phyloP scores from a whole-genome alignment of 2,329 filamentous ascomycete genomes.

The Chaetomium globosum region DNA sequence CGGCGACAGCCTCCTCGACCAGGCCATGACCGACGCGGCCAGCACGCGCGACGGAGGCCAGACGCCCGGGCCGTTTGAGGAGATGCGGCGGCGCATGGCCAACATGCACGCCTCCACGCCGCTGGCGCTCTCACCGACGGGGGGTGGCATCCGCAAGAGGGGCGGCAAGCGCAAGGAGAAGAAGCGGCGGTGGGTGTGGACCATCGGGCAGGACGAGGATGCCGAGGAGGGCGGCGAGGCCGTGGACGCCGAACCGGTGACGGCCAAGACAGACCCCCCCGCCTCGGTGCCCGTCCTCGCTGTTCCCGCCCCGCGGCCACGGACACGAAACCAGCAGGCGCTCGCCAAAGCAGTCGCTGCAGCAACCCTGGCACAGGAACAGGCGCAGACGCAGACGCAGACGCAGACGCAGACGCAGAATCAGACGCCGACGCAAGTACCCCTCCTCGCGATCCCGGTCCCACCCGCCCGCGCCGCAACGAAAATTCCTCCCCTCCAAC shows the following conservation, averaged over 20 bases:
- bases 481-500: not conserved
- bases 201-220: conserved; percentile 59
- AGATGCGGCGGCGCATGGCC: conserved; percentile 62
- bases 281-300: conserved; percentile 35
- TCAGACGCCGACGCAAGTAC: conserved; percentile 8
- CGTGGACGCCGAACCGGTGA: not conserved
- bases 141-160: conserved; percentile 53
- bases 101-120: conserved; percentile 49
- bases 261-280: conserved; percentile 9
- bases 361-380: conserved; percentile 7
- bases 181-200: conserved; percentile 68
- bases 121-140: conserved; percentile 44
- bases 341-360: conserved; percentile 21
- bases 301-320: conserved; percentile 32
- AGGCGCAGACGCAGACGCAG: not conserved
- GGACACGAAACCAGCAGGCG: conserved; percentile 30
- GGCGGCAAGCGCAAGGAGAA: conserved; percentile 62
- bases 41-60: conserved; percentile 63
- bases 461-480: conserved; percentile 18
- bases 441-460: conserved; percentile 15
- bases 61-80: conserved; percentile 65
- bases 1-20: conserved; percentile 51
- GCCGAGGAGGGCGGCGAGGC: conserved; percentile 45
- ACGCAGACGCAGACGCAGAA: not conserved
- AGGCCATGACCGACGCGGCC: conserved; percentile 54